phyloP scores from a whole-genome alignment of 2,329 filamentous ascomycete species.

The Sordariomycetes sp. region DNA sequence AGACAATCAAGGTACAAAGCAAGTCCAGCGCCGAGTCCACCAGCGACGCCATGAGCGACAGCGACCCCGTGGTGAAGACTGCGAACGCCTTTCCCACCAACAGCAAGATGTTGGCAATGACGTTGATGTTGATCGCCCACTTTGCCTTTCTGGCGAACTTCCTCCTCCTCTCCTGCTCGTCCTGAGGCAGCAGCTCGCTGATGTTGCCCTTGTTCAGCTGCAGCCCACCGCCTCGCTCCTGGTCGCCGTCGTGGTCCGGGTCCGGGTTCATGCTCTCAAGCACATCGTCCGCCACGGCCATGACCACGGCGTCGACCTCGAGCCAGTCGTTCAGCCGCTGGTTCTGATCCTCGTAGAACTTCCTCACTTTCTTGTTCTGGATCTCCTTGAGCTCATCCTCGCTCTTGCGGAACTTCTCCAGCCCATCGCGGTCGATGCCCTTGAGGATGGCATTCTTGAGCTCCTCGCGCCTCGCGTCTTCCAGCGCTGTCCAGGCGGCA shows the following conservation, averaged over 20 bases:
- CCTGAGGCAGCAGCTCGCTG: conserved; percentile 18
- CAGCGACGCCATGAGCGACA: conserved; percentile 67
- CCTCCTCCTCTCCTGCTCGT: conserved; percentile 16
- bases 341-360: conserved; percentile 20
- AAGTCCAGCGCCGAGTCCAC: conserved; percentile 74
- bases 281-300: conserved; percentile 21
- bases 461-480: conserved; percentile 18
- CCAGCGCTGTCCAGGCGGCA: conserved; percentile 16
- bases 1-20: conserved; percentile 70
- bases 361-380: conserved; percentile 16
- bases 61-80: conserved; percentile 67
- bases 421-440: conserved; percentile 15
- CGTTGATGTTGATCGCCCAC: conserved; percentile 74
- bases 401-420: conserved; percentile 19
- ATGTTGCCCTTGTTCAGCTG: conserved; percentile 19
- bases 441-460: conserved; percentile 19
- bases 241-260: conserved; percentile 21
- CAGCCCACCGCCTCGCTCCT: conserved; percentile 17
- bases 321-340: conserved; percentile 22
- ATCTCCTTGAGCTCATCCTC: conserved; percentile 16
- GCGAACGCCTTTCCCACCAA: conserved; percentile 67
- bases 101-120: conserved; percentile 64
- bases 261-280: conserved; percentile 24
- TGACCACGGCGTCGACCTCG: conserved; percentile 22
- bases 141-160: conserved; percentile 13